A percentile compares a stretch with the other conserved stretches of the same genome.
Conservation (phyloP, 176 grass and related monocot genomes). For the Oryza longistaminata region DNA sequence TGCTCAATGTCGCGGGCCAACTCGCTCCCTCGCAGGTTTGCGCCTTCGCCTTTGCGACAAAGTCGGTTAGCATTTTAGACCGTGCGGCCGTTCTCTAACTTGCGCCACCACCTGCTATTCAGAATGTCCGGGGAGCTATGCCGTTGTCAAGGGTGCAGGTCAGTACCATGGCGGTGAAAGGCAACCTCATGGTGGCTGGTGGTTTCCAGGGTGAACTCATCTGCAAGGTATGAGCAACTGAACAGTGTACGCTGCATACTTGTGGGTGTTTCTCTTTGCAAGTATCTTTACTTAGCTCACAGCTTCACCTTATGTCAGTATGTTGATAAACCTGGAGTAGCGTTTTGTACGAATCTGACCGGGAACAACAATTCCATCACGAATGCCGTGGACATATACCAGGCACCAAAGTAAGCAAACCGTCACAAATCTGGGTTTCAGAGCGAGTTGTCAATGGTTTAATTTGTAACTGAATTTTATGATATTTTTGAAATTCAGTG, state of each 20-base stretch:
- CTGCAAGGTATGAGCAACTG: slow-evolving; percentile 75
- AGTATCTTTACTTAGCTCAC: not conserved
- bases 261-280: not conserved
- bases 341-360: slow-evolving; percentile 60
- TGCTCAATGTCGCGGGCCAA: slow-evolving; percentile 59
- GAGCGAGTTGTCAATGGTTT: not conserved
- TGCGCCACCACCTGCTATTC: not conserved
- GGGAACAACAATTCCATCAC: slow-evolving; percentile 70
- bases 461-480: slow-evolving; percentile 5
- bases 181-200: slow-evolving; percentile 73
- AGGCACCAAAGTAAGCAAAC: slow-evolving; percentile 45
- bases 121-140: slow-evolving; percentile 46
- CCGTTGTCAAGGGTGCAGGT: slow-evolving; percentile 73
- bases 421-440: not conserved
- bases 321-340: slow-evolving; percentile 56
- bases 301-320: slow-evolving; percentile 25
- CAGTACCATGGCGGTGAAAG: slow-evolving; percentile 68
- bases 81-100: not conserved
- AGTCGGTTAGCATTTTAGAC: not conserved
- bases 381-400: slow-evolving; percentile 67
- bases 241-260: too few relatives aligned
- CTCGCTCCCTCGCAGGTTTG: slow-evolving; percentile 47
- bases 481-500: slow-evolving; percentile 37
- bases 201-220: slow-evolving; percentile 87
- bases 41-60: not conserved